Percentiles rank a stretch among this genome's conserved stretches.
Conservation (phyloP, 306 rosid genomes). For the Prinsepia uniflora region DNA sequence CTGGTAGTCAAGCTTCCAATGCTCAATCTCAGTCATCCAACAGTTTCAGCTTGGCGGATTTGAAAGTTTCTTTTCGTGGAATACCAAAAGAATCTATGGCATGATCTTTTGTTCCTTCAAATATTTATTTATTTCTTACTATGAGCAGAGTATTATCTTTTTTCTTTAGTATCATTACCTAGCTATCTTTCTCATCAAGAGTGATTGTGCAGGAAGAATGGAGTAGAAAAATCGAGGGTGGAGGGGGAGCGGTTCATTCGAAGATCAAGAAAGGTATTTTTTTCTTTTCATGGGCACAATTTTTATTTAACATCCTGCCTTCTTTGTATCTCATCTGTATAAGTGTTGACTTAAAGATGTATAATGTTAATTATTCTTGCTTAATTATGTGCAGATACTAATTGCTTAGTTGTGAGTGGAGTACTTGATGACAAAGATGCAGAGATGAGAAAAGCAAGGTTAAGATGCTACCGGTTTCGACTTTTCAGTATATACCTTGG, state of each 20-base stretch:
- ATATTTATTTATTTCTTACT: background rate
- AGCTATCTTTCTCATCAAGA: conserved; percentile 17
- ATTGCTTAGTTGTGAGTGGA: conserved; percentile 81
- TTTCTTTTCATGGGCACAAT: conserved; percentile 17
- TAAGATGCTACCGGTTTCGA: conserved; percentile 25
- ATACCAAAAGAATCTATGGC: conserved; percentile 56
- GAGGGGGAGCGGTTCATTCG: conserved; percentile 66
- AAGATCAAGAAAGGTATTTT: conserved; percentile 76
- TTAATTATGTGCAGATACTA: conserved; percentile 64
- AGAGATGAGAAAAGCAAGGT: conserved; percentile 87
- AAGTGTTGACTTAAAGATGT: background rate
- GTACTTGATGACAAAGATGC: conserved; percentile 44
- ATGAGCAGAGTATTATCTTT: conserved; percentile 4
- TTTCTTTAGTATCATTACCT: conserved; percentile 15
- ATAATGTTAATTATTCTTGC: conserved; percentile 5
- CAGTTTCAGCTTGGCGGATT: conserved; percentile 55
- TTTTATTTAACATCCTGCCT: conserved; percentile 12
- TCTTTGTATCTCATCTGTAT: conserved; percentile 5
- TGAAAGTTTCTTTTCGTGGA: conserved; percentile 68
- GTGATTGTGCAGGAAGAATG: conserved; percentile 64
- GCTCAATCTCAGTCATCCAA: conserved; percentile 46
- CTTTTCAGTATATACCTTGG: conserved; percentile 7
- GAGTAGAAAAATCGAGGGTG: conserved; percentile 58
- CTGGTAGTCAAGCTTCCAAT: conserved; percentile 40
- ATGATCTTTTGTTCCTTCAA: conserved; percentile 28